Base-by-base conservation (phyloP, 1,284 basidiomycete genomes). In the Trametes versicolor region DNA sequence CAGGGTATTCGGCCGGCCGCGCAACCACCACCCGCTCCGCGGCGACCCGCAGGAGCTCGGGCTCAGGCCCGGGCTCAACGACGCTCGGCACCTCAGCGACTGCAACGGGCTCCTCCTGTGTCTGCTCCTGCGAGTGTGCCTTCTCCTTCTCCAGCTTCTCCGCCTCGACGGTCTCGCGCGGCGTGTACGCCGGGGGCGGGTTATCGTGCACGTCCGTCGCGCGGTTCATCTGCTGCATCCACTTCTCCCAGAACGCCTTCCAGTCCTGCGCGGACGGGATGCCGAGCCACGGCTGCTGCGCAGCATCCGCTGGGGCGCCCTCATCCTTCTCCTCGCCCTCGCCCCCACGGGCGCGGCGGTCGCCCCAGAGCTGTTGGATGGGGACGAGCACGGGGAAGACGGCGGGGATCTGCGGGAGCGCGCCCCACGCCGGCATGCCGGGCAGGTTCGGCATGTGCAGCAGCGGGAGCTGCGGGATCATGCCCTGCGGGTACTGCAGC, bases 301-400 rank as follows among this genome's bases (percentile, higher is more conserved):
- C 50, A 15, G 50, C 50, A 17, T 7, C 50, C 48, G 13, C 52
- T 4, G 12, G 15, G 2, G 32, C 78, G 53, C 78, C 73, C 27
- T 77, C 67, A 27, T 78, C 15, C 73, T 70, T 60, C 71, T 21
- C 58, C 78, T 63, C 80, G 77, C 66, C 79, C 77, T 71, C 74
- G 12, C 78, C 78, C 48, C 70, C 77, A 23, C 75, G 73, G 50
- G 77, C 36, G 70, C 72, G 57, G 81, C 82, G 39, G 43, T 74
- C 52, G 10, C 85, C 83, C 9, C 88, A 84, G 82, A 90, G 88
- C n/a, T 82, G 83, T 41, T 88, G 84, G 73, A 89, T 86, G 2
- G 92, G 91, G 15, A 93, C 86, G 66, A 90, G 85, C 41, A 93
- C 84, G 6, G 92, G 91, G 82, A 93, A 92, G n/a, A 91, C 89